Evolutionary conservation across 169 alveolate species (phyloP), one percentile per base, ranked within the genome.

Genomic region (Cryptosporidium bovis): DNA sequence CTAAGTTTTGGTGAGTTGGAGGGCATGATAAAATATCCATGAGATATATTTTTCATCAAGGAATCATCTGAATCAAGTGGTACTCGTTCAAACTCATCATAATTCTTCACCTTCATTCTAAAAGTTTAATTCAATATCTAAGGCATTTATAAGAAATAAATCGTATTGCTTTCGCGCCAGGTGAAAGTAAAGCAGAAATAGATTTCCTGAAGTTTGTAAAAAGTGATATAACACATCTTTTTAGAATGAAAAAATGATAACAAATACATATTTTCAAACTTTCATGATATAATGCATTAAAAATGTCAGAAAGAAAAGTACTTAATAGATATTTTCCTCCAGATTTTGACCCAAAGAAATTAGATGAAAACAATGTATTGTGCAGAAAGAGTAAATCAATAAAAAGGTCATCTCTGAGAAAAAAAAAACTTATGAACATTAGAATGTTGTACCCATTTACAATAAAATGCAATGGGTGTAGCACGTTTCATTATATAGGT

Each of bases 361-460:
- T 97, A 56, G 90, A 90, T 84, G 96, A 95, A 90, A 94, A 94
- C 82, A 96, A 96, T 65, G 91, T 91, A 48, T 82, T 92, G 20
- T 84, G 95, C n/a, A 40, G 84, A 83, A 84, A 2, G 93, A 93
- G 82, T 92, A 87, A 65, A 91, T 84, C 69, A 89, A 51, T 82
- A 83, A n/a, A 91, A 90, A 83, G 64, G 83, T 82, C 51, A 71
- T 83, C 29, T 50, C 50, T 65, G 77, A 82, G 18, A 87, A 83
- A 90, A 65, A 83, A 93, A 53, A 94, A 95, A 82, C 92, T 95
- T 62, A 94, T 97, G 91, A 96, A 97, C 85, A 98, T 98, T 13
- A 94, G 99, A 68, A 98, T 98, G 99, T 96, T 98, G 99, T 96
- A 96, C 55, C 99, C 99, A 18, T 97, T 98, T 95, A 96, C 98